Percentiles rank a stretch among this genome's conserved stretches.
phyloP scores from a whole-genome alignment of 2,329 filamentous ascomycete species.

The Cercospora zeina region DNA sequence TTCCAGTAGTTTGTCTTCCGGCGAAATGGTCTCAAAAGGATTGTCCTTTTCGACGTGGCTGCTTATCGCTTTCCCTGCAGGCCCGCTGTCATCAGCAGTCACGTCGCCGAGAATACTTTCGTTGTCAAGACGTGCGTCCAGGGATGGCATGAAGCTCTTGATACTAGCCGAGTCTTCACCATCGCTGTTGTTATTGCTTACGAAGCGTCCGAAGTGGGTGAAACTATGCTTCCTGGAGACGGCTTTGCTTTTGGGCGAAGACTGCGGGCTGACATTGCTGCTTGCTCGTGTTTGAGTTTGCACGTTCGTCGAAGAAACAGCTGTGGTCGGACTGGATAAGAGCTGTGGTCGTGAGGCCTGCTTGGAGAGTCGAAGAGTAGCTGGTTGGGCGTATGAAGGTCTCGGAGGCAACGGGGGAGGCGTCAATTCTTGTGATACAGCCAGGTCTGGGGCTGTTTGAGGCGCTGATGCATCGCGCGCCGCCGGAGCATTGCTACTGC shows the following conservation, averaged over 20 bases:
- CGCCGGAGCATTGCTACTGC: neutral
- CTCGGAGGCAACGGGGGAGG: conserved; percentile 44
- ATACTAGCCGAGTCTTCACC: conserved; percentile 66
- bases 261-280: conserved; percentile 25
- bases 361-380: conserved; percentile 40
- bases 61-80: conserved; percentile 67
- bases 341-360: conserved; percentile 45
- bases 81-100: conserved; percentile 61
- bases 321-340: conserved; percentile 74
- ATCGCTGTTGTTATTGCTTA: conserved; percentile 54
- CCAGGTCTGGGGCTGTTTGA: conserved; percentile 3
- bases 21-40: conserved; percentile 60
- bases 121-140: conserved; percentile 66
- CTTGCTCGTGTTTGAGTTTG: conserved; percentile 74
- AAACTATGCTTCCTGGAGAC: conserved; percentile 45
- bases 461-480: neutral
- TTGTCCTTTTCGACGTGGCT: conserved; percentile 60
- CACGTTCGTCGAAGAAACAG: conserved; percentile 77
- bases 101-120: conserved; percentile 80
- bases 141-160: conserved; percentile 64
- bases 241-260: conserved; percentile 37
- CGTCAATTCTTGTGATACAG: conserved; percentile 38
- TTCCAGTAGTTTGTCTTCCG: conserved; percentile 53
- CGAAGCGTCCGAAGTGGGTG: conserved; percentile 45
- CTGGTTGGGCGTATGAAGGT: conserved; percentile 31